Evolutionary conservation across 208 protist species (phyloP).

Genomic region (Trypanosoma caninum): DNA sequence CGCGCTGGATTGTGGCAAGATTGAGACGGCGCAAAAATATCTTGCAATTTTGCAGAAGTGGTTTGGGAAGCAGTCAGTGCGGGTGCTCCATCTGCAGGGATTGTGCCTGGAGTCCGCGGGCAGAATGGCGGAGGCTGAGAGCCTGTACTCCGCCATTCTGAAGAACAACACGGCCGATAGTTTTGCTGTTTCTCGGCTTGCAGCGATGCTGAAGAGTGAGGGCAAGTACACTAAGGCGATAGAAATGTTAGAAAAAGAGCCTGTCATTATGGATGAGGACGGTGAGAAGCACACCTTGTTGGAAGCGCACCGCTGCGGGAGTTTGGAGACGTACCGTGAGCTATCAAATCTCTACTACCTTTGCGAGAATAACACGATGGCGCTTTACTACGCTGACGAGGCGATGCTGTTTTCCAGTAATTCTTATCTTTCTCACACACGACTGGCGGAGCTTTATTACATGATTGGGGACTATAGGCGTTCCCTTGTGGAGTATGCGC

Average conservation of each 20-base stretch:
- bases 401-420: conserved; percentile 42
- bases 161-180: conserved; percentile 57
- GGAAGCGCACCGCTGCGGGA: conserved; percentile 59
- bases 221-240: conserved; percentile 73
- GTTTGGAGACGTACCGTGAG: conserved; percentile 42
- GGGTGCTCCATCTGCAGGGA: conserved; percentile 69
- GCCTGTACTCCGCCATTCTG: conserved; percentile 53
- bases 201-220: conserved; percentile 68
- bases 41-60: conserved; percentile 65
- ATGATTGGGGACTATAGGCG: conserved; percentile 51
- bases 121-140: conserved; percentile 46
- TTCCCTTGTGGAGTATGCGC: conserved; percentile 58
- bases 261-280: conserved; percentile 69
- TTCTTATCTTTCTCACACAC: conserved; percentile 55
- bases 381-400: conserved; percentile 79
- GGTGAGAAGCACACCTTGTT: conserved; percentile 59
- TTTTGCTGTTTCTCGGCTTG: conserved; percentile 65
- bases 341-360: conserved; percentile 73
- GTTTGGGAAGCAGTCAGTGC: conserved; percentile 66
- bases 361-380: conserved; percentile 37
- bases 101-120: conserved; percentile 76
- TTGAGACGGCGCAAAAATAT: conserved; percentile 56
- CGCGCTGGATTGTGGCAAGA: conserved; percentile 67
- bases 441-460: conserved; percentile 77
- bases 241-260: conserved; percentile 54